Evolutionary conservation across 2,329 filamentous ascomycete genomes (phyloP).

Genomic region (Calonectria pteridis): DNA sequence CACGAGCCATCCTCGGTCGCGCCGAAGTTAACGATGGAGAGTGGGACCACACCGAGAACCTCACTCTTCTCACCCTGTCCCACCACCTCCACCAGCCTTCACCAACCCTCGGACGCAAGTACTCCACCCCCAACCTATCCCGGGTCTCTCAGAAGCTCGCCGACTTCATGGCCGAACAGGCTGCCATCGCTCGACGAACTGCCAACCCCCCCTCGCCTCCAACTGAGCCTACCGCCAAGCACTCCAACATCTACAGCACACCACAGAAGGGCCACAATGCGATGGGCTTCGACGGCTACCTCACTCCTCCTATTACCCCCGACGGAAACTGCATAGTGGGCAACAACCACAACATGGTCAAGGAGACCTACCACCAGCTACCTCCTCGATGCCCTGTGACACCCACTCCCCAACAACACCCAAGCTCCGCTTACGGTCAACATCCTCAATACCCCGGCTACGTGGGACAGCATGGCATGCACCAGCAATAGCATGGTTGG

Average conservation of each 20-base stretch:
- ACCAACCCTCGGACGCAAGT: slow-evolving; percentile 70
- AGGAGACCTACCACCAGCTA: slow-evolving; percentile 60
- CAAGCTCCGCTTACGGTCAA: slow-evolving; percentile 49
- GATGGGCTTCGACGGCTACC: slow-evolving; percentile 78
- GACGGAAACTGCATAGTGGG: slow-evolving; percentile 71
- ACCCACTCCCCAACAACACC: slow-evolving; percentile 66
- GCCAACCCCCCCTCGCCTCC: slow-evolving; percentile 71
- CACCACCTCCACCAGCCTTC: slow-evolving; percentile 72
- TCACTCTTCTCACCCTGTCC: slow-evolving; percentile 71
- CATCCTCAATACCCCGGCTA: slow-evolving; percentile 53
- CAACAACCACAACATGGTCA: slow-evolving; percentile 56
- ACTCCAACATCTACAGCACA: slow-evolving; percentile 77
- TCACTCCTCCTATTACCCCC: slow-evolving; percentile 88
- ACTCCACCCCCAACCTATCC: slow-evolving; percentile 66
- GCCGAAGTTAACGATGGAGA: slow-evolving; percentile 81
- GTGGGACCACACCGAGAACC: slow-evolving; percentile 80
- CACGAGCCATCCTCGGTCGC: slow-evolving; percentile 86
- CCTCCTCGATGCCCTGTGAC: slow-evolving; percentile 72
- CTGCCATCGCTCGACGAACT: slow-evolving; percentile 64
- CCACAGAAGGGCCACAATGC: slow-evolving; percentile 81
- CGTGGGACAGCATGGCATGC: slow-evolving; percentile 57
- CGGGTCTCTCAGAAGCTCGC: slow-evolving; percentile 67
- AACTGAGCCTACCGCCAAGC: slow-evolving; percentile 64
- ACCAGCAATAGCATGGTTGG: slow-evolving; percentile 54
- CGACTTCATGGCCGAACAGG: slow-evolving; percentile 71